phyloP scores from a whole-genome alignment of 2,329 filamentous ascomycete species.

The Graphiopsis chlorocephala region DNA sequence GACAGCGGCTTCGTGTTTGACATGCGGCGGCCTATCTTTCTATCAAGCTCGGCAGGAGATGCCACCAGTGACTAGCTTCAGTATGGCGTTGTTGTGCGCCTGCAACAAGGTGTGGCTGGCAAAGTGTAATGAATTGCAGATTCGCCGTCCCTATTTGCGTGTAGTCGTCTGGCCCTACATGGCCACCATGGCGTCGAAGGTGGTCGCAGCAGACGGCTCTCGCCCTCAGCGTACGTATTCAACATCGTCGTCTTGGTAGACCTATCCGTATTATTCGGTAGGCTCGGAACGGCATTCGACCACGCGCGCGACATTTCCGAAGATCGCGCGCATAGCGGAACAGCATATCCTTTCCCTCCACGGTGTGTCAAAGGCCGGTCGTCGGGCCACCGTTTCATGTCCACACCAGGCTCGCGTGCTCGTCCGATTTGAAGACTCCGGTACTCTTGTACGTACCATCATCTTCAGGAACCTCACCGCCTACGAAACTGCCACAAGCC shows the following conservation, averaged over 20 bases:
- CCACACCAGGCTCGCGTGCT: slow-evolving; percentile 11
- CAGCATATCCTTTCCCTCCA: slow-evolving; percentile 1
- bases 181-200: slow-evolving; percentile 3
- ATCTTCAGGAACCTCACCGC: slow-evolving; percentile 14
- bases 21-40: slow-evolving; percentile 1
- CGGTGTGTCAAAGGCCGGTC: background rate
- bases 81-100: background rate
- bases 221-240: slow-evolving; percentile 5
- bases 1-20: slow-evolving; percentile 1
- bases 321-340: background rate
- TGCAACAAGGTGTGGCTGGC: slow-evolving; percentile 6
- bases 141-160: background rate
- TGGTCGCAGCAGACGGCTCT: slow-evolving; percentile 2
- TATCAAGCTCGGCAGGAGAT: slow-evolving; percentile 8
- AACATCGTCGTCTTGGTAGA: background rate
- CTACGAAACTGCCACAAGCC: background rate
- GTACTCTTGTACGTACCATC: background rate
- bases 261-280: background rate
- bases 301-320: slow-evolving; percentile 5
- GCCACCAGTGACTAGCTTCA: slow-evolving; percentile 5
- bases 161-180: slow-evolving; percentile 8
- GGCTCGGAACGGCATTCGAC: slow-evolving; percentile 5
- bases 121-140: background rate
- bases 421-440: slow-evolving; percentile 4
- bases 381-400: slow-evolving; percentile 14